These are phyloP conservation scores for Wickerhamomyces pijperi DNA, from an alignment of 805 yeast species.

Conservation along the genomic window DNA sequence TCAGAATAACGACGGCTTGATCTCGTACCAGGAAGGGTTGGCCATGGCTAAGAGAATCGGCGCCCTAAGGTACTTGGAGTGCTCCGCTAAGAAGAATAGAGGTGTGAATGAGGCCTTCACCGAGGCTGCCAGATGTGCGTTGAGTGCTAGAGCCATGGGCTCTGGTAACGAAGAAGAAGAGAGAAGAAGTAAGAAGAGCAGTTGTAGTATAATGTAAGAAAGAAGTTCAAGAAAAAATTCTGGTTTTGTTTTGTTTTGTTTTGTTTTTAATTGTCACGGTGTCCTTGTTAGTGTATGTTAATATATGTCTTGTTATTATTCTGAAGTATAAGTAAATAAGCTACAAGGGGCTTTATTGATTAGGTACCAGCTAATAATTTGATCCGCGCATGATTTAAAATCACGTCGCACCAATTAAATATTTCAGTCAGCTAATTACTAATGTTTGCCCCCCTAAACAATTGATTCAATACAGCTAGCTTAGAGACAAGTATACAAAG, in stretches of 20 bases:
- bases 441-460: too few relatives aligned
- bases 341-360: too few relatives aligned
- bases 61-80: slow-evolving; percentile 88
- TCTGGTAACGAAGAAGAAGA: slow-evolving; percentile 31
- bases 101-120: slow-evolving; percentile 99
- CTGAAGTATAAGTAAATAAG: too few relatives aligned
- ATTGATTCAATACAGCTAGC: too few relatives aligned
- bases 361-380: too few relatives aligned
- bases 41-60: slow-evolving; percentile 88
- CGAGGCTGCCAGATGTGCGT: slow-evolving; percentile 95
- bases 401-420: too few relatives aligned
- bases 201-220: slow-evolving; percentile 31
- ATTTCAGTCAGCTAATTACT: too few relatives aligned
- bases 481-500: too few relatives aligned
- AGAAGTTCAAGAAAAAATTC: too few relatives aligned
- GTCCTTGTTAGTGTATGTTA: too few relatives aligned
- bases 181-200: slow-evolving; percentile 9
- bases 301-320: too few relatives aligned
- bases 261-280: not conserved
- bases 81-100: slow-evolving; percentile 91
- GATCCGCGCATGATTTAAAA: too few relatives aligned
- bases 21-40: slow-evolving; percentile 87
- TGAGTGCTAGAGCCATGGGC: slow-evolving; percentile 80
- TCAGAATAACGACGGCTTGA: slow-evolving; percentile 32
- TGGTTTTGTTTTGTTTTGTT: not conserved